These are phyloP conservation scores for Cystofilobasidium bisporidii DNA, from an alignment of 768 basidiomycete species.

Conservation along the genomic window DNA sequence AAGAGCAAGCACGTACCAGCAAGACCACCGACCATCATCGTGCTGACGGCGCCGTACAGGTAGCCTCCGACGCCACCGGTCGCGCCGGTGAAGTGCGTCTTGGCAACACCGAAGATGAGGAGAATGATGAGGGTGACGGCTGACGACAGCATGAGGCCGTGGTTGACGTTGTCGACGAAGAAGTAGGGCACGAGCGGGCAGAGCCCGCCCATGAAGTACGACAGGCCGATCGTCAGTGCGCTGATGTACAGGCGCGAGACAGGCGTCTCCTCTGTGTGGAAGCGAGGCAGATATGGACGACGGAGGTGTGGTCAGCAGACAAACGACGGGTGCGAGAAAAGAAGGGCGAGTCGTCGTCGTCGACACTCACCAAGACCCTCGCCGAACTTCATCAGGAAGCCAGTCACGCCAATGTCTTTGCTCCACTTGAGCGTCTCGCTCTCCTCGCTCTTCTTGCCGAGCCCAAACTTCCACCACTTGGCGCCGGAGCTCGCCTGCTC, in stretches of 20 bases:
- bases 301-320: neutral
- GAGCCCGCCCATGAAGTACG: conserved; percentile 58
- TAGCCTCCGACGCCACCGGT: conserved; percentile 58
- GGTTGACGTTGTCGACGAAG: conserved; percentile 61
- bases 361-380: conserved; percentile 64
- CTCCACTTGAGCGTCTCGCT: conserved; percentile 60
- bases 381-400: conserved; percentile 94
- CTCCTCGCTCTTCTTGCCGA: conserved; percentile 36
- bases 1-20: conserved; percentile 42
- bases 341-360: neutral
- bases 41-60: conserved; percentile 76
- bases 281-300: neutral
- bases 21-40: conserved; percentile 75
- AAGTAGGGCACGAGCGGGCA: conserved; percentile 80
- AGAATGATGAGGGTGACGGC: conserved; percentile 26
- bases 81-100: conserved; percentile 68
- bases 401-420: conserved; percentile 72
- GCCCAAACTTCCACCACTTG: conserved; percentile 30
- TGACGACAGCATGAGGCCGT: conserved; percentile 41
- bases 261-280: conserved; percentile 89
- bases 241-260: conserved; percentile 73
- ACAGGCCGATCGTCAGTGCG: conserved; percentile 88
- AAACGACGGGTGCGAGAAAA: no score
- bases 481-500: conserved; percentile 35
- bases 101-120: conserved; percentile 48